Evolutionary conservation across 2,329 filamentous ascomycete genomes (phyloP), one percentile per base, ranked within the genome.

Genomic region (Venturia effusa): DNA sequence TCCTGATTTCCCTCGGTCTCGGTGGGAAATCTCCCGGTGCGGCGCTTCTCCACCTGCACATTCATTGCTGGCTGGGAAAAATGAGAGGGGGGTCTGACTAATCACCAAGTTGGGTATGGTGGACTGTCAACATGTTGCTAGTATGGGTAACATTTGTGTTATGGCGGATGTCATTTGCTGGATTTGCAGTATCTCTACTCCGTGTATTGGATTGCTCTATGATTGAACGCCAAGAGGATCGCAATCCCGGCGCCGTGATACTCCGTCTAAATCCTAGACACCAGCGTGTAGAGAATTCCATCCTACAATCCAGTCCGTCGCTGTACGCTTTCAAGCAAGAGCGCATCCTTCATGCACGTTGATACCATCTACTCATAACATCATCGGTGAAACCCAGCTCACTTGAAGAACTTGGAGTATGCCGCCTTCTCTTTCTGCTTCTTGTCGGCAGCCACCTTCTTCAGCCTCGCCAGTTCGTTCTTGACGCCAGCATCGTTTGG

Each of bases 341-440:
- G 19, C 27, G n/a, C 27, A 19, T 57, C 51, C 30, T 30, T 57
- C 27, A 34, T 34, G 27, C 51, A 7, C 51, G 34, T 57, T 8
- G 19, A 34, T 8, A 27, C 8, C 27, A 55, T 55, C 6, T 8
- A 34, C 51, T 57, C 51, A 22, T 57, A 57, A 57, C 19, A 11
- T 30, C 27, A 34, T 57, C 19, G 19, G 22, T 11, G 13, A 34
- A 3, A 10, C 27, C 22, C 51, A n/a, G 19, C 30, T 60, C 59
- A 86, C 48, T 80, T 75, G 73, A 97, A 97, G 77, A 95, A 94
- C 79, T 96, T 97, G 79, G 88, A 89, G 74, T 93, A 96, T 6
- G 88, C 88, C 69, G 89, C 90, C 84, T 92, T 95, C 81, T 97
- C 90, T 84, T 92, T 96, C 74, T 89, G 88, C 67, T 85, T 82